Percentiles rank a stretch among this genome's conserved stretches.
Evolutionary conservation across 345 rosid species (phyloP).

Genomic region (Hevea brasiliensis): DNA sequence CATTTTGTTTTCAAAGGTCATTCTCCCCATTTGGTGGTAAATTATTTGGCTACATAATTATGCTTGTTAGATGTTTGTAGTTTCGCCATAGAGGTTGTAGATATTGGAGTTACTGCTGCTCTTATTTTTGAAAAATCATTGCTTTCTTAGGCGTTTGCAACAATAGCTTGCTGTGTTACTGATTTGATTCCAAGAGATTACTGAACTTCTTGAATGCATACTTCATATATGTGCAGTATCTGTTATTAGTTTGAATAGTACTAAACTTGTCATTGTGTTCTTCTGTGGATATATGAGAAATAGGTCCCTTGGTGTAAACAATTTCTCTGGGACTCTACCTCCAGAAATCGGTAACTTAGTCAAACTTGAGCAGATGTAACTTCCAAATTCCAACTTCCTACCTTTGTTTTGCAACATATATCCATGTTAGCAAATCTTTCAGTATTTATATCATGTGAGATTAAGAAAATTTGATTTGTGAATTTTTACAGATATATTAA

Average conservation of each 20-base stretch:
- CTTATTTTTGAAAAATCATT: neutral
- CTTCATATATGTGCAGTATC: neutral
- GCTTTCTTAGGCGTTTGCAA: neutral
- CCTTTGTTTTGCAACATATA: neutral
- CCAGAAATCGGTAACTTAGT: slow-evolving; percentile 22
- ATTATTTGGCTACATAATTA: neutral
- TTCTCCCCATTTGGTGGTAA: neutral
- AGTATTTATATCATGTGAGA: neutral
- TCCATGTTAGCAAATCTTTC: neutral
- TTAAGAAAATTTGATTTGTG: neutral
- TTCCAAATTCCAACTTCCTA: neutral
- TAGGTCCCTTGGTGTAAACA: slow-evolving; percentile 22
- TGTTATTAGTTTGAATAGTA: neutral
- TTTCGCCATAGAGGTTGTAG: neutral
- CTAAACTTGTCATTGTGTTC: neutral
- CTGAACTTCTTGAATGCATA: no score
- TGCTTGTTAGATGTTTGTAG: neutral
- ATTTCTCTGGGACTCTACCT: slow-evolving; percentile 21
- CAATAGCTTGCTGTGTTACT: no score
- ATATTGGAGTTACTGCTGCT: neutral
- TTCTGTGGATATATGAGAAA: neutral
- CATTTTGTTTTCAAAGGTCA: neutral
- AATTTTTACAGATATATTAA: slow-evolving; percentile 44
- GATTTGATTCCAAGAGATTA: no score
- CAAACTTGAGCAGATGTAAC: slow-evolving; percentile 22